A percentile compares a stretch with the other conserved stretches of the same genome.
Conservation (phyloP, 495 filamentous ascomycete species). For the Parachaetomium inaequale region DNA sequence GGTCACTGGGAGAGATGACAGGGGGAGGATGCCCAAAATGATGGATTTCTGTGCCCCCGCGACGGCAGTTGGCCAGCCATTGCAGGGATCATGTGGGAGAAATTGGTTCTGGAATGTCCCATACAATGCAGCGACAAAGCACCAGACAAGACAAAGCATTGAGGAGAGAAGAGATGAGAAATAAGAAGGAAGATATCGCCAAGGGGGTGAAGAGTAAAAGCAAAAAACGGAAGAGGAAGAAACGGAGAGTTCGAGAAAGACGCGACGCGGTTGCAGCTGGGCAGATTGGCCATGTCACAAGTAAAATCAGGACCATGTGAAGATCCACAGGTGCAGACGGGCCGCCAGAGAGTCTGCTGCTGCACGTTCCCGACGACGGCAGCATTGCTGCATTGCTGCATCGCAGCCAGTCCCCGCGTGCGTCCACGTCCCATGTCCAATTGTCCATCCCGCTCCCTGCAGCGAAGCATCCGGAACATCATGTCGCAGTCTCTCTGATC, state of each 20-base stretch:
- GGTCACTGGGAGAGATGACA: not conserved
- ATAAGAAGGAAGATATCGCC: not conserved
- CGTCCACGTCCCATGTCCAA: not conserved
- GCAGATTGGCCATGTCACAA: not conserved
- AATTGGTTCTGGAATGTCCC: not conserved
- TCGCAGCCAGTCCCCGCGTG: not conserved
- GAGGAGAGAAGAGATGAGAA: not conserved
- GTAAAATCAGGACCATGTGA: not conserved
- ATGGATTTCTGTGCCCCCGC: conserved; percentile 1
- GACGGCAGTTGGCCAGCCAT: conserved; percentile 6
- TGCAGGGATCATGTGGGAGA: conserved; percentile 4
- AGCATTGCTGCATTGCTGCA: not conserved
- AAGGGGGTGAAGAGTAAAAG: not conserved
- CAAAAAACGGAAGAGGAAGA: not conserved
- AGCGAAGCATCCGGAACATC: not conserved
- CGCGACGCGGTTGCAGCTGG: too few relatives aligned
- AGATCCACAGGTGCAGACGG: not conserved
- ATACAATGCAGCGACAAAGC: not conserved
- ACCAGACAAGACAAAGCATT: not conserved
- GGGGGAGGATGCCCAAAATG: not conserved
- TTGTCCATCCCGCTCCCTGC: not conserved
- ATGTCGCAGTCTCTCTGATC: not conserved
- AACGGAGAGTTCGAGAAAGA: not conserved
- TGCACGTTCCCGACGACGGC: not conserved
- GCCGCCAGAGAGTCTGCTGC: not conserved